phyloP scores from a whole-genome alignment of 805 yeast species.

The Metschnikowia orientalis region DNA sequence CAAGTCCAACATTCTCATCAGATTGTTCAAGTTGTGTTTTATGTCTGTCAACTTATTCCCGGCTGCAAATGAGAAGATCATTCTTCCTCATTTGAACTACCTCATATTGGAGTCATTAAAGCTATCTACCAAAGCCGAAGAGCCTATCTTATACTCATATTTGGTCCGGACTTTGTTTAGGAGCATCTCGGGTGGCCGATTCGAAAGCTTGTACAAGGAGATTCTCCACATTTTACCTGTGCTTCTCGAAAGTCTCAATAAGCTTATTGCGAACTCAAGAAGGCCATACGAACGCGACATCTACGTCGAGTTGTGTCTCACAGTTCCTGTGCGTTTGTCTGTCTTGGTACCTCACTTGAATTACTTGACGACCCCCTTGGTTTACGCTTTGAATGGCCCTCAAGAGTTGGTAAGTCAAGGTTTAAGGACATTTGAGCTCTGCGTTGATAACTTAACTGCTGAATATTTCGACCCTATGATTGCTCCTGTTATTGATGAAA shows the following conservation, averaged over 20 bases:
- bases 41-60: slow-evolving; percentile 96
- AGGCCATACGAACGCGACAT: slow-evolving; percentile 89
- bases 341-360: slow-evolving; percentile 90
- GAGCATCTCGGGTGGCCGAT: slow-evolving; percentile 95
- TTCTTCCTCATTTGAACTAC: slow-evolving; percentile 82
- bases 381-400: slow-evolving; percentile 81
- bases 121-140: slow-evolving; percentile 78
- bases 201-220: slow-evolving; percentile 87
- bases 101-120: slow-evolving; percentile 77
- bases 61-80: slow-evolving; percentile 75
- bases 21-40: slow-evolving; percentile 87
- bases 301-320: slow-evolving; percentile 89
- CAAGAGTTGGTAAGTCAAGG: slow-evolving; percentile 95
- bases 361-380: slow-evolving; percentile 86
- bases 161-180: slow-evolving; percentile 84
- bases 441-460: slow-evolving; percentile 94
- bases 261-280: slow-evolving; percentile 76
- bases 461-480: slow-evolving; percentile 96
- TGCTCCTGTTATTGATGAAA: slow-evolving; percentile 93
- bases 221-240: slow-evolving; percentile 89
- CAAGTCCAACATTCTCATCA: slow-evolving; percentile 72
- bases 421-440: slow-evolving; percentile 84
- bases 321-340: slow-evolving; percentile 92
- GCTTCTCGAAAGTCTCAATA: slow-evolving; percentile 76
- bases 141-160: slow-evolving; percentile 86